Evolutionary conservation across 2,329 filamentous ascomycete genomes (phyloP), one percentile per base, ranked within the genome.

Genomic region (Byssochlamys sp.): DNA sequence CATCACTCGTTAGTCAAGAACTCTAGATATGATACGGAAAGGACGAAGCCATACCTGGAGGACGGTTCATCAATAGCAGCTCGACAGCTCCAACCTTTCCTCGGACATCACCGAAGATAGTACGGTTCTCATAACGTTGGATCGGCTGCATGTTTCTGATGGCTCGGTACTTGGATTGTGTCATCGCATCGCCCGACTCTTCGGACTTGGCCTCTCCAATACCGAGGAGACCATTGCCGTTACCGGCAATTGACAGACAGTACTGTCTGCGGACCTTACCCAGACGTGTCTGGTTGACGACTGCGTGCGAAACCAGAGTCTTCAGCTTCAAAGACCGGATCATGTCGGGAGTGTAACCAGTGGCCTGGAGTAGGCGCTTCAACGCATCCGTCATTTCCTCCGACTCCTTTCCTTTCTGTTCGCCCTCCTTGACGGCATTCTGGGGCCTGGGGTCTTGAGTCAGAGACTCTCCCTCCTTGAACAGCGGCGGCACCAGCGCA

Each of bases 101-200:
- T 73, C 85, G 81, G 48, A 95, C 83, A 62, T 91, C 84, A 58
- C 94, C 94, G 75, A 83, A 97, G 55, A 96, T 94, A 11, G 94
- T 99, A 61, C 94, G 81, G 66, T 90, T 82, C 79, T 99, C 94
- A 71, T 97, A 99, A 58, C 92, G 81, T 54, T 85, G 84, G 57
- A 99, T 84, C n/a, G 94, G 91, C 77, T 85, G 84, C 89, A 99
- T 91, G 78, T 94, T 96, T 68, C 88, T 81, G 65, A 97, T 89
- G 26, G 94, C 92, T 62, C 87, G 81, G 76, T 91, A 84, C 73
- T 83, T 84, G 51, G 91, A 88, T 77, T 95, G 90, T 62, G 81
- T 76, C 45, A 76, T 72, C 0, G 89, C 90, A 59, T 89, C 84
- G 31, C 80, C 76, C 1, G 78, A 68, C 73, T 96, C 91, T 28